phyloP scores from a whole-genome alignment of 73 alveolate species.

The Blepharisma stoltei region DNA sequence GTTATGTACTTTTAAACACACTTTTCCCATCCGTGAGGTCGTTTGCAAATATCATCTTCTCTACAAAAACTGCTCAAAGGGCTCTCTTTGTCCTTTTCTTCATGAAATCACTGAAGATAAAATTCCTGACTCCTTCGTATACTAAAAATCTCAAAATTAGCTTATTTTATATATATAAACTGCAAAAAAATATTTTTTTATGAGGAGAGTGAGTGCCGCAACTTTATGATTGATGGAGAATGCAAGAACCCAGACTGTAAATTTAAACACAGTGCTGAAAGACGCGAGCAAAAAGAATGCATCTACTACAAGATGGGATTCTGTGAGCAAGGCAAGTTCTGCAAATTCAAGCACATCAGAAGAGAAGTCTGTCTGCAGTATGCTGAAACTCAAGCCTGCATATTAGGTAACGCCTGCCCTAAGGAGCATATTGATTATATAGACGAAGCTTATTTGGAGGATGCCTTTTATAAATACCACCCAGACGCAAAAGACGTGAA shows the following conservation, averaged over 20 bases:
- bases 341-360: conserved; percentile 20
- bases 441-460: not conserved
- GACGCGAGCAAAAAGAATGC: not conserved
- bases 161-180: too few species aligned
- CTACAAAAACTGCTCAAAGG: not conserved
- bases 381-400: not conserved
- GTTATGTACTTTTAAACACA: conserved; percentile 8
- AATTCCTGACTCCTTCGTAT: too few species aligned
- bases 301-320: conserved; percentile 14
- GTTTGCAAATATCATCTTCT: conserved; percentile 13
- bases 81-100: conserved; percentile 21
- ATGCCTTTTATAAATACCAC: conserved; percentile 20
- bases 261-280: not conserved
- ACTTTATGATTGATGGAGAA: not conserved
- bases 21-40: conserved; percentile 6
- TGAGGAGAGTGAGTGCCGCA: conserved; percentile 27
- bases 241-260: conserved; percentile 20
- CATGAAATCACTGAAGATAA: conserved; percentile 25
- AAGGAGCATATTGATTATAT: not conserved
- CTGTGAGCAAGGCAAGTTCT: conserved; percentile 25
- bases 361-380: not conserved
- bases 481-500: not conserved
- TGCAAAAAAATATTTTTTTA: too few species aligned
- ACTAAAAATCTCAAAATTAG: too few species aligned
- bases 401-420: not conserved